Base-by-base conservation (phyloP, 192 early-diverging fungal species). In the Radiomyces spectabilis region DNA sequence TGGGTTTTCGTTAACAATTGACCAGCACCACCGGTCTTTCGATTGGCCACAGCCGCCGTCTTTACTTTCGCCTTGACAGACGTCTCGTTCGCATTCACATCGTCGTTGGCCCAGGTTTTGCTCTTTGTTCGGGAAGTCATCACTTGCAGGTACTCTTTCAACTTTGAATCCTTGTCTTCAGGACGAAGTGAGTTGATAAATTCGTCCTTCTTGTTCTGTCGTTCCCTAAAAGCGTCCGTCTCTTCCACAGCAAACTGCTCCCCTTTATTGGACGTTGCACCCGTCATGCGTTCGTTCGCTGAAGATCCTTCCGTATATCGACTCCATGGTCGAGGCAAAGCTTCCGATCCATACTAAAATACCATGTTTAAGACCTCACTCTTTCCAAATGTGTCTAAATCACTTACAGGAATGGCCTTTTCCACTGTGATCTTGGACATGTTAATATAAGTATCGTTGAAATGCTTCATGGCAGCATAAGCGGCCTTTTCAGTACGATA, bases 101-200 rank as follows among this genome's bases (percentile, higher is more conserved):
- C 93, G 49, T 98, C 93, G 69, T 98, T 96, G 3, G 85, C 81
- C 95, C 95, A 98, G 2, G 91, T 89, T 57, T 81, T 78, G 43
- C 78, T 77, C 21, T 74, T 79, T 1, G 84, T 76, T 24, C 93
- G 81, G 3, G 92, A 86, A 29, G 82, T 62, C 92, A 96, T 93
- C 8, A 95, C 89, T 55, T 92, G 83, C 61, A 95, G 63, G 61
- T 85, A 91, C 64, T 98, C 95, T 45, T 84, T 78, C 45, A 98
- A 80, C 53, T 90, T 85, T 12, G 86, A 81, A 63, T 98, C 88
- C 4, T 85, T 74, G 57, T 80, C 74, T 34, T 84, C 81, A 27
- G 79, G 48, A 55, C 74, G 73, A 5, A 83, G 56, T 33, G 69
- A 41, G 27, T 71, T 37, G 1, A 76, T 43, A 52, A 76, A 70